These are phyloP conservation scores for Venturiaceae sp. DNA, from an alignment of 2,329 filamentous ascomycete species.

Conservation along the genomic window DNA sequence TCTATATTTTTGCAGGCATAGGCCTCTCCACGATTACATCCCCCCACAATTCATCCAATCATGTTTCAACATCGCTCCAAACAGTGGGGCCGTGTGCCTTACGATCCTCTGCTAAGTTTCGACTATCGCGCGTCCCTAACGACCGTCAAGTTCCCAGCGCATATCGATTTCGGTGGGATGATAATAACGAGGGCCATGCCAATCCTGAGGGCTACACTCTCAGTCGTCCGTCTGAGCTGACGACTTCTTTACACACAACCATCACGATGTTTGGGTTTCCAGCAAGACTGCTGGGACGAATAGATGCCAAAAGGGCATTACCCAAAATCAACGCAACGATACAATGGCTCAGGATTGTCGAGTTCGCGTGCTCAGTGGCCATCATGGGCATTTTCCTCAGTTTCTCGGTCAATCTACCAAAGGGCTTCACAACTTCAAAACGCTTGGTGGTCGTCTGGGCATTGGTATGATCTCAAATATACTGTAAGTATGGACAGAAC, in stretches of 20 bases:
- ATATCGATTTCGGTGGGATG: not conserved
- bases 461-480: not conserved
- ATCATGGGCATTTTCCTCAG: conserved; percentile 1
- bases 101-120: not conserved
- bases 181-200: not conserved
- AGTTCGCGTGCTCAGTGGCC: not conserved
- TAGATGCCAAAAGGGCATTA: not conserved
- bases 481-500: not conserved
- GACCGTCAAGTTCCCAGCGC: not conserved
- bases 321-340: not conserved
- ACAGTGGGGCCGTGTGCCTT: not conserved
- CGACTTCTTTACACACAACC: not conserved
- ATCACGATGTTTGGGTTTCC: not conserved
- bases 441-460: not conserved
- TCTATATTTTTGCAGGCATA: not conserved
- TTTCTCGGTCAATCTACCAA: not conserved
- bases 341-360: not conserved
- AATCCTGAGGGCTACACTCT: not conserved
- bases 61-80: not conserved
- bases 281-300: not conserved
- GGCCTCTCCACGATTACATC: not conserved
- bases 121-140: not conserved
- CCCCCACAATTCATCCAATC: not conserved
- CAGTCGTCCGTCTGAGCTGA: not conserved
- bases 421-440: not conserved